Percentiles rank a stretch among this genome's conserved stretches.
These are phyloP conservation scores for Vicia sativa DNA, from an alignment of 306 rosid species.

Conservation along the genomic window DNA sequence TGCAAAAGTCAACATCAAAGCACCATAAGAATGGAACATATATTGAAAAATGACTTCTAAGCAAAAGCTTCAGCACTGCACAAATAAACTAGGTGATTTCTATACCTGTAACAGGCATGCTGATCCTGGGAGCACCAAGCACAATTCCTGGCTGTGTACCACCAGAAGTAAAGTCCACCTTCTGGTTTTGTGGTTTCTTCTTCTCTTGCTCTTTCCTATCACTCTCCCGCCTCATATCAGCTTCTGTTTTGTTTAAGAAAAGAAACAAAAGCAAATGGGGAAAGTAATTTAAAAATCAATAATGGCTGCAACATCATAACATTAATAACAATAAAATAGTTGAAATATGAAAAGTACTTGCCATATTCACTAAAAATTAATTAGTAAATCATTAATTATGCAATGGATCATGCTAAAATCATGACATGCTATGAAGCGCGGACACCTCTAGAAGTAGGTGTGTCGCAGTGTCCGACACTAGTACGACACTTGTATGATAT, in stretches of 20 bases:
- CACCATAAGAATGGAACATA: conserved; percentile 27
- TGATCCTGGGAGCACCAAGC: conserved; percentile 51
- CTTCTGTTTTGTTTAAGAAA: conserved; percentile 56
- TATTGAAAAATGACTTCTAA: conserved; percentile 20
- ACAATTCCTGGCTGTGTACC: conserved; percentile 62
- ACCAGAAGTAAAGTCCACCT: conserved; percentile 67
- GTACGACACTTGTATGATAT: no score
- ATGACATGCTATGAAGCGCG: not conserved
- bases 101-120: conserved; percentile 55
- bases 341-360: conserved; percentile 11
- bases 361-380: conserved; percentile 1
- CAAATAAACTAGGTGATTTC: conserved; percentile 26
- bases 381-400: conserved; percentile 7
- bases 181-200: conserved; percentile 56
- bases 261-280: conserved; percentile 32
- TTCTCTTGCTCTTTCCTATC: conserved; percentile 83
- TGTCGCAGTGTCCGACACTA: no score
- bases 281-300: not conserved
- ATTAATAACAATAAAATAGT: conserved; percentile 3
- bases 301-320: conserved; percentile 1
- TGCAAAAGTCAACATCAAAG: conserved; percentile 35
- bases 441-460: no score
- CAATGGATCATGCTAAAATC: conserved; percentile 13
- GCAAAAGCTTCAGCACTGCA: conserved; percentile 29
- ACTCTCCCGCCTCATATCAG: conserved; percentile 81